Base-by-base conservation (phyloP, 495 filamentous ascomycete species). In the Corynascus novoguineensis region DNA sequence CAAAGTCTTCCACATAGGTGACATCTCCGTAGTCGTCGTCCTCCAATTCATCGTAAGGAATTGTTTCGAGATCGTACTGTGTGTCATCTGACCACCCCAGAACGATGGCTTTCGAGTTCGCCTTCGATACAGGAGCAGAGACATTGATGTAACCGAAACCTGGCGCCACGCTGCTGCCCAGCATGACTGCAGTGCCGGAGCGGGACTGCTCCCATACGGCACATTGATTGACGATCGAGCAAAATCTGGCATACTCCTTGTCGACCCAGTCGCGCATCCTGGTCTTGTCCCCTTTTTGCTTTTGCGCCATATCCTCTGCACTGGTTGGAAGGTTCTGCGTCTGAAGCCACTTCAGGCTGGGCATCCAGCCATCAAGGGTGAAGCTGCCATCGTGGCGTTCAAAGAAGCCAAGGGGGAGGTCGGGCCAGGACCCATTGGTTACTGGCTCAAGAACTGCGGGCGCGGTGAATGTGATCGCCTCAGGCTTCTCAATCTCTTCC, bases 151-250 rank as follows among this genome's bases (percentile, higher is more conserved):
- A 74, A 37, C 61, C 56, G 28, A 66, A 63, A 24, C 67, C 65
- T 1, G 71, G 68, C 12, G 58, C 63, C 12, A 70, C 45, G n/a
- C 46, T 60, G 27, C 53, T 65, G 7, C 55, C 61, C 8, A 62
- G 45, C 38, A 75, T 60, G 9, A 68, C 24, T 4, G 54, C 59
- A 12, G 42, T 59, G 19, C 70, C 71, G 19, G 55, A 32, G 10
- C 55, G 21, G 5, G 75, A 75, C 45, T 69, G 65, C 47, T 78
- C 75, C 75, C 75, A 78, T 7, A 42, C 63, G 21, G 63, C 61
- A 50, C 70, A 71, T n/a, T 63, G 63, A 35, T 69, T 63, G 22
- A 76, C 63, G 29, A 67, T 32, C 25, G 60, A 55, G 46, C 67
- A 62, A 51, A 75, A 75, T 24, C 60, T 67, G 11, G 68, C 71